These are phyloP conservation scores for Vigna unguiculata DNA, from an alignment of 306 rosid genomes.

Conservation along the genomic window DNA sequence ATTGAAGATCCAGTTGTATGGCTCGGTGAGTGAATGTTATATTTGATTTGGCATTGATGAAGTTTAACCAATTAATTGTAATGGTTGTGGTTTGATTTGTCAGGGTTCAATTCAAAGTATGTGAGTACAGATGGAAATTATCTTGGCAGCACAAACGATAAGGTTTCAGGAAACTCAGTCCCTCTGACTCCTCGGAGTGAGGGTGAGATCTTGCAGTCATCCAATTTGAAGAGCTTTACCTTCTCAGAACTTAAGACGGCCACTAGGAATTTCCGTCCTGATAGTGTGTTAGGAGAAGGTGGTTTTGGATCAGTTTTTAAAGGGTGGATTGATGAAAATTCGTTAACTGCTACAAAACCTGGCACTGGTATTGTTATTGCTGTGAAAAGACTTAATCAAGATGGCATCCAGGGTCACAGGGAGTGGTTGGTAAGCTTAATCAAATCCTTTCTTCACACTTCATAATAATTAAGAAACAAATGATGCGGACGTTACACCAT, in stretches of 20 bases:
- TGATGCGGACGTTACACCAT: neutral
- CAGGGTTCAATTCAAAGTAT: slow-evolving; percentile 59
- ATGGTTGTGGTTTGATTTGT: slow-evolving; percentile 8
- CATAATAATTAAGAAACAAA: slow-evolving; percentile 11
- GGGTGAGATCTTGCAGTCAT: slow-evolving; percentile 67
- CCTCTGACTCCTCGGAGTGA: slow-evolving; percentile 67
- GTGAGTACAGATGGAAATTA: slow-evolving; percentile 52
- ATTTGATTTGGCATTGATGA: neutral
- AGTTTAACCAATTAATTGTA: slow-evolving; percentile 1
- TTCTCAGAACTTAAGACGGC: slow-evolving; percentile 62
- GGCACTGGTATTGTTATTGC: slow-evolving; percentile 71
- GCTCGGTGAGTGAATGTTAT: slow-evolving; percentile 32
- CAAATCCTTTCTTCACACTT: neutral
- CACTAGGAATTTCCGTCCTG: slow-evolving; percentile 75
- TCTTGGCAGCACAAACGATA: slow-evolving; percentile 45
- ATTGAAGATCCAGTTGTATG: slow-evolving; percentile 40
- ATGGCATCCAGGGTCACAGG: slow-evolving; percentile 62
- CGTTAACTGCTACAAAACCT: slow-evolving; percentile 61
- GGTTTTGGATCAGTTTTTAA: slow-evolving; percentile 75
- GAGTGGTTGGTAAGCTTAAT: slow-evolving; percentile 78
- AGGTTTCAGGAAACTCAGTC: slow-evolving; percentile 50
- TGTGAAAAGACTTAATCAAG: slow-evolving; percentile 71
- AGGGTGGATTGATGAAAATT: slow-evolving; percentile 74
- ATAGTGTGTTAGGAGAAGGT: slow-evolving; percentile 73
- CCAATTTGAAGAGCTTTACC: slow-evolving; percentile 66